Evolutionary conservation across 305 asterid genomes (phyloP).

Genomic region (Petunia hybrid): DNA sequence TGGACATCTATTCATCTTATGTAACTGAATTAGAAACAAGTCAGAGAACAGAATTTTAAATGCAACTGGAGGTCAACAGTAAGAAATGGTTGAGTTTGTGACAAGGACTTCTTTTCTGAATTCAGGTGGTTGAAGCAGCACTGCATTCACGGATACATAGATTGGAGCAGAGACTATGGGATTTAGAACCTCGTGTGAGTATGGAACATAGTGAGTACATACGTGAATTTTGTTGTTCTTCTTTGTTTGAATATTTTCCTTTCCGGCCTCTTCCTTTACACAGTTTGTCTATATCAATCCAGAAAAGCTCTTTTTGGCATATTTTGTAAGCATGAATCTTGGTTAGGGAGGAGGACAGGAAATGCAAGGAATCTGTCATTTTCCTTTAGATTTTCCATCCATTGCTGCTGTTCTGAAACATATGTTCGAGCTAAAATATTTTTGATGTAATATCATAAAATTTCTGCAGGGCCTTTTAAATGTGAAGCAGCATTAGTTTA

Average conservation of each 20-base stretch:
- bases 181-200: conserved; percentile 95
- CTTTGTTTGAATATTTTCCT: background rate
- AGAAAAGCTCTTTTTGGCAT: background rate
- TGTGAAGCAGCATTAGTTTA: background rate
- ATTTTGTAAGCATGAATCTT: background rate
- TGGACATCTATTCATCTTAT: background rate
- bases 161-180: conserved; percentile 81
- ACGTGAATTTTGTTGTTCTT: conserved; percentile 3
- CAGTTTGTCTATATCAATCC: background rate
- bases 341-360: background rate
- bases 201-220: conserved; percentile 51
- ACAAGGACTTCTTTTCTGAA: conserved; percentile 33
- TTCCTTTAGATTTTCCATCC: background rate
- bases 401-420: background rate
- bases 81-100: conserved; percentile 18
- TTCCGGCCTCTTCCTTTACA: conserved; percentile 1
- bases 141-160: conserved; percentile 91
- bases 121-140: conserved; percentile 99
- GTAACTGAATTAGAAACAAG: background rate
- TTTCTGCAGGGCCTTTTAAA: background rate
- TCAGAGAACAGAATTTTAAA: background rate
- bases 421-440: background rate
- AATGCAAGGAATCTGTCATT: conserved; percentile 10
- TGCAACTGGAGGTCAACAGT: conserved; percentile 10
- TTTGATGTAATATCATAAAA: too few relatives aligned